Evolutionary conservation across 2,329 filamentous ascomycete genomes (phyloP), one percentile per base, ranked within the genome.

Genomic region (Dryadomyces quercus-mongolicae): DNA sequence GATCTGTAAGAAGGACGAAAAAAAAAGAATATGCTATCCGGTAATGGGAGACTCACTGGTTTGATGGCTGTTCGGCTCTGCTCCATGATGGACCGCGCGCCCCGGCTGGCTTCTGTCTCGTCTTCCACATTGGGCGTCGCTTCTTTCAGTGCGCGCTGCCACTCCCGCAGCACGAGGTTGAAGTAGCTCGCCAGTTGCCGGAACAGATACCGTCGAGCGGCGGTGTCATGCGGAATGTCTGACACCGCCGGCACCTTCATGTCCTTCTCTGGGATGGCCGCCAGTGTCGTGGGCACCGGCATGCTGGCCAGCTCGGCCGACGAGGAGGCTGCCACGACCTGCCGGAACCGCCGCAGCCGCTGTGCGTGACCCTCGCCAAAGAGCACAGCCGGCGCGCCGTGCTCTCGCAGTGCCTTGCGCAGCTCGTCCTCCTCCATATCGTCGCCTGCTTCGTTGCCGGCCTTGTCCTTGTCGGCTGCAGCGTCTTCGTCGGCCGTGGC

Each of bases 131-230:
- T 46, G 18, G 54, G 36, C n/a, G 51, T 53, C 7, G 58, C 55
- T 51, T 58, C 56, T 6, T 80, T 80, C 62, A 98, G 79, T 5
- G 91, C 90, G 44, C 72, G 66, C 62, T 91, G 82, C 85, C 94
- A 98, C 67, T 94, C 92, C 47, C 77, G 80, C 55, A 98, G 74
- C n/a, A 98, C 82, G 82, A 98, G 89, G 53, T 88, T 94, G 72
- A 98, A 97, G 73, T 96, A 98, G 50, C 88, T 93, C 20, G 87
- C 88, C 54, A 98, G 76, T 68, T 98, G 92, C 12, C 92, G 78
- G 71, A 86, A 92, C 44, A 98, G 73, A 68, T 86, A 90, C 47
- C 77, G 72, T 48, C 82, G 80, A 0, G 74, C 86, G 44, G 83
- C 80, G 20, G 72, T 72, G 61, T 91, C 86, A 62, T 77, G 20